Evolutionary conservation across 805 yeast species (phyloP).

Genomic region (Metschnikowia gelsemii): DNA sequence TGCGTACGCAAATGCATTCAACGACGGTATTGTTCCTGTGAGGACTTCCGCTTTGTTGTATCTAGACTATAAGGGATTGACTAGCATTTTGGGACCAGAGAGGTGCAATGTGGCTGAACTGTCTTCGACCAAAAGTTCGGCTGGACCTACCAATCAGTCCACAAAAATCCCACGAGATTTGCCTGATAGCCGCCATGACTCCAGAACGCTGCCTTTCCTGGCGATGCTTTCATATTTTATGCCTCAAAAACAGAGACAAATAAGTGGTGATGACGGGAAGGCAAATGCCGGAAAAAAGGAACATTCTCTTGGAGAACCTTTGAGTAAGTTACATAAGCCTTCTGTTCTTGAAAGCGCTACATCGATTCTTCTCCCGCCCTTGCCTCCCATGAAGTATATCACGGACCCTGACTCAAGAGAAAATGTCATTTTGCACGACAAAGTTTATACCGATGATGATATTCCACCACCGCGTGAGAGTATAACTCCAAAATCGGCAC

Average conservation of each 20-base stretch:
- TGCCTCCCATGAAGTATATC: slow-evolving; percentile 67
- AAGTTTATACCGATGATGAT: slow-evolving; percentile 62
- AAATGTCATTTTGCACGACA: slow-evolving; percentile 76
- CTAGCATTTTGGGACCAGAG: slow-evolving; percentile 11
- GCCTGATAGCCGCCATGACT: slow-evolving; percentile 16
- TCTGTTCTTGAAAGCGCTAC: slow-evolving; percentile 79
- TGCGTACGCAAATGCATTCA: slow-evolving; percentile 81
- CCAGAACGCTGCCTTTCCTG: slow-evolving; percentile 31
- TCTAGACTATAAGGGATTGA: slow-evolving; percentile 74
- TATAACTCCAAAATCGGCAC: background rate
- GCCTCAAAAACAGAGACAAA: slow-evolving; percentile 39
- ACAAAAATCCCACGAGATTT: slow-evolving; percentile 24
- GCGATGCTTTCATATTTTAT: slow-evolving; percentile 40
- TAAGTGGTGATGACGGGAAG: slow-evolving; percentile 6
- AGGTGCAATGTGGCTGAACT: background rate
- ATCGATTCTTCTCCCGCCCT: slow-evolving; percentile 73
- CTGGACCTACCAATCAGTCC: background rate
- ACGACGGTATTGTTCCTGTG: slow-evolving; percentile 95
- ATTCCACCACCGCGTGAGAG: slow-evolving; percentile 25
- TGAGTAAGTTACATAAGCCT: slow-evolving; percentile 55
- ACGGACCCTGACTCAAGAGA: slow-evolving; percentile 65
- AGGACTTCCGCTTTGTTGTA: slow-evolving; percentile 84
- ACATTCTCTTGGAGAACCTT: slow-evolving; percentile 7
- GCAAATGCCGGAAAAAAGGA: slow-evolving; percentile 9
- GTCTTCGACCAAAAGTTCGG: background rate